phyloP scores from a whole-genome alignment of 805 yeast species.

The Nakazawaea peltata region DNA sequence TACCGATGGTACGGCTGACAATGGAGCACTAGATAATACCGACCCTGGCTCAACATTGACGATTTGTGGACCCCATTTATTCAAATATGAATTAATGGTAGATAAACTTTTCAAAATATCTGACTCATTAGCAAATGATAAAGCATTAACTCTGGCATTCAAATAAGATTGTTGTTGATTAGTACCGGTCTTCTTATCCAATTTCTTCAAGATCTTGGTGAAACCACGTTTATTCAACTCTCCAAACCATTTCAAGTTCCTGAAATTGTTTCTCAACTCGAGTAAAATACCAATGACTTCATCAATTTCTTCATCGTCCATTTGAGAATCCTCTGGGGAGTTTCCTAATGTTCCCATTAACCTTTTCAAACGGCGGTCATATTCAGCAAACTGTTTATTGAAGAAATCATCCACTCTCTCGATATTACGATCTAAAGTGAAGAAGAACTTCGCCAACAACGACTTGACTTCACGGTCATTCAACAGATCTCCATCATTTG shows the following conservation, averaged over 20 bases:
- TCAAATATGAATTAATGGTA: conserved; percentile 42
- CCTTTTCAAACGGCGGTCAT: conserved; percentile 57
- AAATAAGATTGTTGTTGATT: conserved; percentile 48
- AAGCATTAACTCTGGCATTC: conserved; percentile 58
- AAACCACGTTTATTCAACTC: conserved; percentile 89
- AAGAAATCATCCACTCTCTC: conserved; percentile 78
- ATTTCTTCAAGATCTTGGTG: conserved; percentile 78
- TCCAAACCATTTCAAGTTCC: conserved; percentile 90
- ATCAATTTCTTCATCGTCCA: conserved; percentile 47
- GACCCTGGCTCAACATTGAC: conserved; percentile 10
- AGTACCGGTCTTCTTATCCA: conserved; percentile 77
- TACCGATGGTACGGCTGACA: not conserved
- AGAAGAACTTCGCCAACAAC: conserved; percentile 61
- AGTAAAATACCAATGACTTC: conserved; percentile 61
- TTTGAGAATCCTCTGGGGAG: conserved; percentile 15
- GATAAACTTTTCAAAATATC: conserved; percentile 49
- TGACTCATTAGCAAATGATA: conserved; percentile 69
- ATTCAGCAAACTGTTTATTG: conserved; percentile 65
- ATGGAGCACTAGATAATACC: no score
- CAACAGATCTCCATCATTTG: conserved; percentile 19
- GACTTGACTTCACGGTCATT: conserved; percentile 35
- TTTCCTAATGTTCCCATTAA: conserved; percentile 31
- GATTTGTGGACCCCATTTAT: conserved; percentile 39
- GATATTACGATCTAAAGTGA: conserved; percentile 69
- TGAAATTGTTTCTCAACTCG: conserved; percentile 65